phyloP scores from a whole-genome alignment of 1,139 yeast genomes.

The Groenewaldozyma auringiensis region DNA sequence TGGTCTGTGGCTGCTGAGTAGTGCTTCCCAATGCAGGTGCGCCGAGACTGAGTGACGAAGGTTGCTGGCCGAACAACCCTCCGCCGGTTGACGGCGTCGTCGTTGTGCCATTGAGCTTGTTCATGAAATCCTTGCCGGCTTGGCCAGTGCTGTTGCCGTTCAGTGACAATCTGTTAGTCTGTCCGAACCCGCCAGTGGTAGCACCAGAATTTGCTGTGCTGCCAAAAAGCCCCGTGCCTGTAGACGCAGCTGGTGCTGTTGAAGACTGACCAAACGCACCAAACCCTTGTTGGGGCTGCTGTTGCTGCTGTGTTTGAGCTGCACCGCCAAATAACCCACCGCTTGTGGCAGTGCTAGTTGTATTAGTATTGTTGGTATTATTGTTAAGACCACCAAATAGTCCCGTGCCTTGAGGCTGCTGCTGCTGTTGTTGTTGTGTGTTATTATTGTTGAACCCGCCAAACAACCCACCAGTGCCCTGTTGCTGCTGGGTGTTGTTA shows the following conservation, averaged over 20 bases:
- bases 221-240: constrained; percentile 26
- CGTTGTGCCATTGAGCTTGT: neutral
- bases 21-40: neutral
- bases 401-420: constrained; percentile 2
- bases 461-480: constrained; percentile 21
- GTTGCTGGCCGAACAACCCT: neutral
- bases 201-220: constrained; percentile 11
- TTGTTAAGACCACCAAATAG: constrained; percentile 8
- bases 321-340: constrained; percentile 26
- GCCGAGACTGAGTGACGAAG: neutral
- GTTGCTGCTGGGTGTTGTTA: constrained; percentile 15
- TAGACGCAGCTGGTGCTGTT: too few relatives aligned
- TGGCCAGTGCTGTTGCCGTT: neutral
- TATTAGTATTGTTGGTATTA: constrained; percentile 19
- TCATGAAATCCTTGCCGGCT: neutral
- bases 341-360: constrained; percentile 15
- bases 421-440: constrained; percentile 2
- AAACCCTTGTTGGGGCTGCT: constrained; percentile 2
- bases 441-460: constrained; percentile 19
- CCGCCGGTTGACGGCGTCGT: neutral
- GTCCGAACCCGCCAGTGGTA: neutral
- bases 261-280: neutral
- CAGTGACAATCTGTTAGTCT: neutral
- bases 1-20: neutral
- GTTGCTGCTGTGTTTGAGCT: too few relatives aligned